phyloP scores from a whole-genome alignment of 805 yeast species.

The Kuraishia floccosa region DNA sequence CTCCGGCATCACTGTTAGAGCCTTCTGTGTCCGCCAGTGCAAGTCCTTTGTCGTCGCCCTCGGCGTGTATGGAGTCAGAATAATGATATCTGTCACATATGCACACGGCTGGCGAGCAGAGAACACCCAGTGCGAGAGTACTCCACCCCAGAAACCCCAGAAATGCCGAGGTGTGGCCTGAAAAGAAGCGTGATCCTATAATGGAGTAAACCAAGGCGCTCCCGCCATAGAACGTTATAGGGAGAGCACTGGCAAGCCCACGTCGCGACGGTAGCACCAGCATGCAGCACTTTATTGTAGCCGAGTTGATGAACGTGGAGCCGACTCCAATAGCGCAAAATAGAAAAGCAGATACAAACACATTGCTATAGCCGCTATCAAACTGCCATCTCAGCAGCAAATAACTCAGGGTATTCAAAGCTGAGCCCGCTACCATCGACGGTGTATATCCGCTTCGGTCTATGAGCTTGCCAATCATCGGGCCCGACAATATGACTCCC shows the following conservation, averaged over 20 bases:
- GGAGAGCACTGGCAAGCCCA: slow-evolving; percentile 69
- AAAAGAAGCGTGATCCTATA: slow-evolving; percentile 36
- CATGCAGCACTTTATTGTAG: slow-evolving; percentile 66
- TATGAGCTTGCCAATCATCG: slow-evolving; percentile 54
- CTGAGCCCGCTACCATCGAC: slow-evolving; percentile 40
- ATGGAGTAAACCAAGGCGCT: slow-evolving; percentile 61
- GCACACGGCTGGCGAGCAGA: slow-evolving; percentile 28
- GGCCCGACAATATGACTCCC: slow-evolving; percentile 55
- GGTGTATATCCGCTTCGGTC: slow-evolving; percentile 49
- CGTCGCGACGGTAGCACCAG: slow-evolving; percentile 52
- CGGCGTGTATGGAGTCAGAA: no score
- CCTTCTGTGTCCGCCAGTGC: no score
- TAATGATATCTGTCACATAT: slow-evolving; percentile 1
- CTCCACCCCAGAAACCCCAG: slow-evolving; percentile 33
- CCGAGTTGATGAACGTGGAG: slow-evolving; percentile 52
- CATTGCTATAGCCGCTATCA: slow-evolving; percentile 22
- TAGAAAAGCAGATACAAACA: slow-evolving; percentile 31
- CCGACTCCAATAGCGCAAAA: slow-evolving; percentile 55
- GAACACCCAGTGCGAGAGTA: slow-evolving; percentile 24
- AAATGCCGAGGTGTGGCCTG: slow-evolving; percentile 48
- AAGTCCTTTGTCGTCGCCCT: no score
- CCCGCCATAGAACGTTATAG: slow-evolving; percentile 64
- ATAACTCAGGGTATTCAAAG: slow-evolving; percentile 42
- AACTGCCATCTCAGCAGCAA: slow-evolving; percentile 40
- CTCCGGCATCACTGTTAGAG: no score